These are phyloP conservation scores for Solanum medicagineum DNA, from an alignment of 257 asterid genomes.

Conservation along the genomic window DNA sequence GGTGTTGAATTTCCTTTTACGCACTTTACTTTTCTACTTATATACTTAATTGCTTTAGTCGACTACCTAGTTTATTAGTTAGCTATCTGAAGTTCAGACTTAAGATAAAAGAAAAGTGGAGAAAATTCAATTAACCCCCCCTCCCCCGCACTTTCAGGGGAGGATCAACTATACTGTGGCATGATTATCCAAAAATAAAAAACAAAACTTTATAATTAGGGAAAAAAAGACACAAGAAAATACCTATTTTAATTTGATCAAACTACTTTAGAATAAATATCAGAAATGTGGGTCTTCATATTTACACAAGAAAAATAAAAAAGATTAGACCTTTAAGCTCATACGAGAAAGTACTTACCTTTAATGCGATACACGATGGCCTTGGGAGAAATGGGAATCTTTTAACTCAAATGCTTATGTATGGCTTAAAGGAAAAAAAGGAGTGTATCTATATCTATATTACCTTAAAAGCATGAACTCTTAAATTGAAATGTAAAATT, in stretches of 20 bases:
- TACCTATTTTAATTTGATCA: not conserved
- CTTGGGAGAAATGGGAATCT: not conserved
- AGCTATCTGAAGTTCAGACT: too few relatives aligned
- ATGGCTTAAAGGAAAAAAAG: not conserved
- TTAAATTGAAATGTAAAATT: too few relatives aligned
- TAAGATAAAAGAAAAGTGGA: too few relatives aligned
- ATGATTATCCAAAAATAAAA: not conserved
- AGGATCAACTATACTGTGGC: too few relatives aligned
- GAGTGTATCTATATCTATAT: not conserved
- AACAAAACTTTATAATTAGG: not conserved
- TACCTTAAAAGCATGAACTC: too few relatives aligned
- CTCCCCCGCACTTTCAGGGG: too few relatives aligned
- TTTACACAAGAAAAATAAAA: not conserved
- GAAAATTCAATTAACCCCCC: too few relatives aligned
- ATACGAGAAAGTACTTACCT: not conserved
- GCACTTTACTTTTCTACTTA: too few relatives aligned
- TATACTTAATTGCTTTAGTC: too few relatives aligned
- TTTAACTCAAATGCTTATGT: not conserved
- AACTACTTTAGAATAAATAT: not conserved
- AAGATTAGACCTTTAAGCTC: not conserved
- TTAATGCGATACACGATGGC: not conserved
- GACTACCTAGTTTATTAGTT: too few relatives aligned
- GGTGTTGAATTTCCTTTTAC: too few relatives aligned
- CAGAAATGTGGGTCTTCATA: not conserved
- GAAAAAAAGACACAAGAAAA: not conserved